Evolutionary conservation across 2,329 filamentous ascomycete species (phyloP), one percentile per base, ranked within the genome.

Genomic region (Alternaria alternata): DNA sequence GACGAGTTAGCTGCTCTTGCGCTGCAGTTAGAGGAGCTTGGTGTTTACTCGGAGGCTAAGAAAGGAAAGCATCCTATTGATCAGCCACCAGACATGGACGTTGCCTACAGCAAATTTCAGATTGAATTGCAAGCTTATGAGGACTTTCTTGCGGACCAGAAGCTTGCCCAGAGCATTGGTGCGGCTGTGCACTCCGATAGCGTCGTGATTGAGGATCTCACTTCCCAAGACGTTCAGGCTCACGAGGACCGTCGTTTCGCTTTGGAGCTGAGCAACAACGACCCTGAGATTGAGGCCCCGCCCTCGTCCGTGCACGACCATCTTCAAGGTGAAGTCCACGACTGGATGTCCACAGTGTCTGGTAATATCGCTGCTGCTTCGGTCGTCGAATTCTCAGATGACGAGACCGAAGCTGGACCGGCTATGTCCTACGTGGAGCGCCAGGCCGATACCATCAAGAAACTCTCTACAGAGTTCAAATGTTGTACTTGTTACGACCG

Each of bases 21-120:
- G 3, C 56, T 75, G 6, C 73, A 75, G 42, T 38, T 75, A 4
- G 71, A 73, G 32, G 73, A 75, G 43, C 28, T 74, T 12, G 51
- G 51, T 0, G 3, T 58, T 3, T 43, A 42, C 20, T 24, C 39
- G 5, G 5, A 63, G 14, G 18, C 43, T 16, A 20, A 36, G 0
- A 75, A 75, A 41, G 71, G 63, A 2, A 75, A 75, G 28, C 53
- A 71, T 36, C 12, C 62, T 4, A 16, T 54, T 11, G 56, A 61
- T 26, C 24, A 60, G 14, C 51, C 61, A 20, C 69, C 70, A 1
- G 64, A 73, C 43, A 14, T 54, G 4, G 61, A 70, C 4, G 26
- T 75, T 7, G 70, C 67, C 5, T 72, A 58, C 24, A 38, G 44
- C 1, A 61, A 20, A 28, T 74, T 65, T 43, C 59, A 64, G 7